These are phyloP conservation scores for Hypoxylon sp. DNA, from an alignment of 2,329 filamentous ascomycete species.

Conservation along the genomic window DNA sequence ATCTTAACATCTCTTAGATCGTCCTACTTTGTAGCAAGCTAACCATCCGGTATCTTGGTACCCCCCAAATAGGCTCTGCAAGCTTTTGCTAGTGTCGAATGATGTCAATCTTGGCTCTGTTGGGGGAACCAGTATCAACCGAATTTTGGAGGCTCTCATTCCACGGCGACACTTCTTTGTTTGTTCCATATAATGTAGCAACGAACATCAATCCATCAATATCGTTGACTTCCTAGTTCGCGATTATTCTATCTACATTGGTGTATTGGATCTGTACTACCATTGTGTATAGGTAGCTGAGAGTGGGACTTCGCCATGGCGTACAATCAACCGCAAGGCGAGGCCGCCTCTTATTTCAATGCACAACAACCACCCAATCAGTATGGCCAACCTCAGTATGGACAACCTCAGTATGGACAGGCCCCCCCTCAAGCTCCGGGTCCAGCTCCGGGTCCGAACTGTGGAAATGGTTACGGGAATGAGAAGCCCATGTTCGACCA, in stretches of 20 bases:
- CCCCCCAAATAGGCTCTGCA: conserved; percentile 22
- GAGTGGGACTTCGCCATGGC: conserved; percentile 20
- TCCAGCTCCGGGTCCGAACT: conserved; percentile 21
- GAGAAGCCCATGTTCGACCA: conserved; percentile 75
- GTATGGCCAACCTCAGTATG: conserved; percentile 23
- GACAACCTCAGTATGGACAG: conserved; percentile 14
- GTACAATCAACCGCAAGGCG: conserved; percentile 33
- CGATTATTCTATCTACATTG: neutral
- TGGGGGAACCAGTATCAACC: neutral
- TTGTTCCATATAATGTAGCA: neutral
- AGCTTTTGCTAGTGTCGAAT: conserved; percentile 30
- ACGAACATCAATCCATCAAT: no score
- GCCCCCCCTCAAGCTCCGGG: conserved; percentile 16
- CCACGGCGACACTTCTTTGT: conserved; percentile 26
- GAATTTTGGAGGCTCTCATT: conserved; percentile 19
- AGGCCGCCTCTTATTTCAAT: conserved; percentile 40
- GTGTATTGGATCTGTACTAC: neutral
- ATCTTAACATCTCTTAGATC: conserved; percentile 4
- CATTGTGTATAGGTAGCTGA: neutral
- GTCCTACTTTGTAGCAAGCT: conserved; percentile 1
- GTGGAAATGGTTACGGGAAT: conserved; percentile 42
- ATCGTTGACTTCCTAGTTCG: neutral
- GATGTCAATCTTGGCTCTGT: conserved; percentile 30
- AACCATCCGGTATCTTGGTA: neutral
- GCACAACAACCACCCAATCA: conserved; percentile 32